Conservation (phyloP, 371 early-diverging fungal genomes). For the Mucor plumbeus region DNA sequence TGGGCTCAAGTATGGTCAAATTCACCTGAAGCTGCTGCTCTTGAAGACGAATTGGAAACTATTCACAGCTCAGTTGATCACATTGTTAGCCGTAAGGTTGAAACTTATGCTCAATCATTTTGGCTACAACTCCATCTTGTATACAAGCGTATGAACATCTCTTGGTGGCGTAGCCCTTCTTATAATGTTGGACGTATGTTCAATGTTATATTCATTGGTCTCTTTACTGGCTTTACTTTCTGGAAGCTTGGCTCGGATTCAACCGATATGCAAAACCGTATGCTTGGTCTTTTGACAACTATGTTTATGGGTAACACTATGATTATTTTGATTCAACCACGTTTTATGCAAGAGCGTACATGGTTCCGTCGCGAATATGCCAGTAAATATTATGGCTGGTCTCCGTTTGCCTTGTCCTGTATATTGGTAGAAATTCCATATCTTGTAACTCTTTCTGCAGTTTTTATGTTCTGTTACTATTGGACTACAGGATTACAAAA, state of each 20-base stretch:
- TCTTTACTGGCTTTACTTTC: conserved; percentile 80
- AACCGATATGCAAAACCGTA: conserved; percentile 69
- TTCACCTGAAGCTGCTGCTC: conserved; percentile 50
- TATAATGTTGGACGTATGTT: conserved; percentile 70
- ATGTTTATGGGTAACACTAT: conserved; percentile 67
- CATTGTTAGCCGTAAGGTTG: conserved; percentile 18
- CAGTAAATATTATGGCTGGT: conserved; percentile 74
- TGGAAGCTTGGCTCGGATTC: conserved; percentile 61
- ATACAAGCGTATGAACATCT: conserved; percentile 61
- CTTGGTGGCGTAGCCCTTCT: conserved; percentile 69
- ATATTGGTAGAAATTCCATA: conserved; percentile 68
- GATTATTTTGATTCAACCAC: conserved; percentile 76
- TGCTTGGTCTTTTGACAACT: conserved; percentile 75
- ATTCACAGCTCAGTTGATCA: conserved; percentile 32
- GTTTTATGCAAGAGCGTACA: conserved; percentile 70
- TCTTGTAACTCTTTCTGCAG: conserved; percentile 50
- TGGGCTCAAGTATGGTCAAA: conserved; percentile 68
- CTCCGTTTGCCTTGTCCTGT: conserved; percentile 60
- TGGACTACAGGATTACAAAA: conserved; percentile 65
- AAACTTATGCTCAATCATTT: conserved; percentile 36
- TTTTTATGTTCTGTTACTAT: conserved; percentile 66
- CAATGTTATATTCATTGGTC: conserved; percentile 55
- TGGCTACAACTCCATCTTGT: conserved; percentile 58
- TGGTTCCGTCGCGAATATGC: conserved; percentile 77
- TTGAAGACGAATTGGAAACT: conserved; percentile 39